Percentiles rank a stretch among this genome's conserved stretches.
Conservation (phyloP, 1,139 yeast species). For the Blastobotrys elegans region DNA sequence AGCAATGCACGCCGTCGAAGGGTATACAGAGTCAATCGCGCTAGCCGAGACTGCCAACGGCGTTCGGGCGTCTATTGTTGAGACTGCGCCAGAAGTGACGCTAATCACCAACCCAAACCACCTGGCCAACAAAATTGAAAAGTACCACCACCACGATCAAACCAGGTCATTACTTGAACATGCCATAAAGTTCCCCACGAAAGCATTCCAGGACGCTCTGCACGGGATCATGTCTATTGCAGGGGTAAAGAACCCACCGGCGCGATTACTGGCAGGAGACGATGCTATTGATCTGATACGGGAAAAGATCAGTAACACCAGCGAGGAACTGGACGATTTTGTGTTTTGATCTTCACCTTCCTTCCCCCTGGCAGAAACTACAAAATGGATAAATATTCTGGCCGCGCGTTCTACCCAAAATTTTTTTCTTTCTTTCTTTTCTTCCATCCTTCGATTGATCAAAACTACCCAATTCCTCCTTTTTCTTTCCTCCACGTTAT, state of each 20-base stretch:
- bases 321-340: conserved; percentile 34
- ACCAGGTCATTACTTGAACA: conserved; percentile 21
- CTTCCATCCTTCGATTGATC: not conserved
- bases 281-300: conserved; percentile 30
- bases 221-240: conserved; percentile 30
- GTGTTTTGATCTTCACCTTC: not conserved
- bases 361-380: not conserved
- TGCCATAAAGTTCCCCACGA: conserved; percentile 25
- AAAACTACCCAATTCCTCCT: not conserved
- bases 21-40: conserved; percentile 34
- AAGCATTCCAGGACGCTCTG: conserved; percentile 25
- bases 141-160: conserved; percentile 20
- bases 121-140: conserved; percentile 19
- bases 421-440: not conserved
- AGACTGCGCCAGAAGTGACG: conserved; percentile 30
- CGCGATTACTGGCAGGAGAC: conserved; percentile 30
- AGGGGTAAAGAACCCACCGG: conserved; percentile 34
- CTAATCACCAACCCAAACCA: conserved; percentile 26
- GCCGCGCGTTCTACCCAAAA: not conserved
- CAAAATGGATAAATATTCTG: not conserved
- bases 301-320: conserved; percentile 28
- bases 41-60: conserved; percentile 28
- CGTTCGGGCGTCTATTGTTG: conserved; percentile 32
- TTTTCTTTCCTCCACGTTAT: not conserved
- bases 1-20: conserved; percentile 34